Conservation (phyloP, 2,329 filamentous ascomycete genomes). For the Trichoderma sp. region DNA sequence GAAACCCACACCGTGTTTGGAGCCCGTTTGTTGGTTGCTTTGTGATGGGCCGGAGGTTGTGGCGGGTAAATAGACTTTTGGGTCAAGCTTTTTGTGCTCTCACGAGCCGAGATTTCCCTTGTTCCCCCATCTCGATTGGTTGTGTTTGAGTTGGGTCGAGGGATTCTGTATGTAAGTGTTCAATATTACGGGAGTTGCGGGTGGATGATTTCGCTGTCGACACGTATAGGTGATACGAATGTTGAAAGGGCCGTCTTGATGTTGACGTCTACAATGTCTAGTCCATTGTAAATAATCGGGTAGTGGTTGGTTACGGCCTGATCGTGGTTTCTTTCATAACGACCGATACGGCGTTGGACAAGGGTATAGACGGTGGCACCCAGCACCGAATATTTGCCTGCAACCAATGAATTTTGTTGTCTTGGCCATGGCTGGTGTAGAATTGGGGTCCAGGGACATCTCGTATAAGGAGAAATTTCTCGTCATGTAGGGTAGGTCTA, state of each 20-base stretch:
- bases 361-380: background rate
- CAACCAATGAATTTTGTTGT: background rate
- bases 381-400: background rate
- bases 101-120: background rate
- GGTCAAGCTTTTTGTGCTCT: background rate
- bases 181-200: background rate
- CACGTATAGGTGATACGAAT: background rate
- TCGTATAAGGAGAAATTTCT: no score
- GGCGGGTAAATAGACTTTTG: constrained; percentile 10
- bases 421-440: background rate
- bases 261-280: background rate
- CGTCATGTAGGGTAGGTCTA: background rate
- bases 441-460: background rate
- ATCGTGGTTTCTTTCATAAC: background rate
- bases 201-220: background rate
- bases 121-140: background rate
- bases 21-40: background rate
- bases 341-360: background rate
- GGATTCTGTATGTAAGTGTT: background rate
- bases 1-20: constrained; percentile 1
- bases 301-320: background rate
- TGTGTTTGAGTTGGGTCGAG: background rate
- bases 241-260: background rate
- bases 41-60: background rate
- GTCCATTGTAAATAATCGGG: no score